Percentiles rank a stretch among this genome's conserved stretches.
Conservation (phyloP, 768 basidiomycete species). For the Pulveroboletus sp. region DNA sequence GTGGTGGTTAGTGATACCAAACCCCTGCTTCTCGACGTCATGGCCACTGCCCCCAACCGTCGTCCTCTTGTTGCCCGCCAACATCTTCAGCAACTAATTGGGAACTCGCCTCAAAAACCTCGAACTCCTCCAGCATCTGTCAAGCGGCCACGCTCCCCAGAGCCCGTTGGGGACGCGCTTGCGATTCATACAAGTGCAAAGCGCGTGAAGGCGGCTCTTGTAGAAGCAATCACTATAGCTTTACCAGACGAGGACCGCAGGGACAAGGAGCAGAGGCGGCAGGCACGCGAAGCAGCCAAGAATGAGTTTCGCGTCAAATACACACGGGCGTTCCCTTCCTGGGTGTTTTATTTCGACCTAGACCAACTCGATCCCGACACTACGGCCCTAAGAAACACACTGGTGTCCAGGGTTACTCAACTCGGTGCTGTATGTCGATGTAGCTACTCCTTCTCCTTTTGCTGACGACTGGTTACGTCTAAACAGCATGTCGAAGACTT, state of each 20-base stretch:
- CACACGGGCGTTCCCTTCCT: constrained; percentile 75
- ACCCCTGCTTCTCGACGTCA: constrained; percentile 13
- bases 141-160: constrained; percentile 52
- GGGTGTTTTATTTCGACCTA: constrained; percentile 83
- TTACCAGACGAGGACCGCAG: constrained; percentile 36
- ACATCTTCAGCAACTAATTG: constrained; percentile 33
- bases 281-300: constrained; percentile 52
- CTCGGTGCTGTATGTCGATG: constrained; percentile 70
- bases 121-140: constrained; percentile 30
- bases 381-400: constrained; percentile 33
- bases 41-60: constrained; percentile 44
- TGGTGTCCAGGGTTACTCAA: constrained; percentile 54
- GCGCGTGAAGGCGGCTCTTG: constrained; percentile 38
- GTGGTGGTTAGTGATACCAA: not conserved
- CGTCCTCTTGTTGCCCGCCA: constrained; percentile 45
- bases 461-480: constrained; percentile 1
- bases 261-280: constrained; percentile 44
- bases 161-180: constrained; percentile 34
- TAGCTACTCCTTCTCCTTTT: not conserved
- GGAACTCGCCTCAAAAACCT: constrained; percentile 34
- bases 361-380: constrained; percentile 38
- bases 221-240: constrained; percentile 18
- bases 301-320: constrained; percentile 82
- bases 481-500: constrained; percentile 78
- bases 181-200: constrained; percentile 32